These are phyloP conservation scores for Aphanomyces cochlioides DNA, from an alignment of 352 stramenopile species.

Conservation along the genomic window DNA sequence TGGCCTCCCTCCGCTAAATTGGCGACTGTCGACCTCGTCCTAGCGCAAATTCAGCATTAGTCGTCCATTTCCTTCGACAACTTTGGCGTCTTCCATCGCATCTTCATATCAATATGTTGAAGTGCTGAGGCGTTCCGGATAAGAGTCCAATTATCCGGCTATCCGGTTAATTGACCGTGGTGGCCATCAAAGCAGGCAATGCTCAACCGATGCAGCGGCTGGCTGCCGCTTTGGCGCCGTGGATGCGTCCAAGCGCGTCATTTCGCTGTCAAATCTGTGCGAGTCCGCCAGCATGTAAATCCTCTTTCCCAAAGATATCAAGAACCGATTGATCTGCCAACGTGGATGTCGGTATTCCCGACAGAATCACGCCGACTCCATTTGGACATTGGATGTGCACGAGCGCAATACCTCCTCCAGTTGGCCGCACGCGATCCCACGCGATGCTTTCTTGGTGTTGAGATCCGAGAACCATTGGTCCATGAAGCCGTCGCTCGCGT, in stretches of 20 bases:
- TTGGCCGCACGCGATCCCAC: slow-evolving; percentile 37
- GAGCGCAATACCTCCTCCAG: slow-evolving; percentile 73
- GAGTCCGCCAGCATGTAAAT: slow-evolving; percentile 84
- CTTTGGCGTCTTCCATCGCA: no score
- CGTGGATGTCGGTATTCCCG: slow-evolving; percentile 53
- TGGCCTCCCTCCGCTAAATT: no score
- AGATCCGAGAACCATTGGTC: slow-evolving; percentile 79
- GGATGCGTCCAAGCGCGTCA: background rate
- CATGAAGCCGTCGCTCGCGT: slow-evolving; percentile 53
- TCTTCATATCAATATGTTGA: no score
- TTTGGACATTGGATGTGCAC: slow-evolving; percentile 73
- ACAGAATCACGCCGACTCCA: slow-evolving; percentile 60
- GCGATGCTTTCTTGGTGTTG: slow-evolving; percentile 75
- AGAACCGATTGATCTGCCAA: slow-evolving; percentile 54
- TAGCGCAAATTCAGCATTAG: no score
- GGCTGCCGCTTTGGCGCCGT: background rate
- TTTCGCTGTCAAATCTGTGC: slow-evolving; percentile 27
- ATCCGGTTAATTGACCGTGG: no score
- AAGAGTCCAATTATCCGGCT: no score
- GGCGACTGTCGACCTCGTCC: no score
- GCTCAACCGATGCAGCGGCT: background rate
- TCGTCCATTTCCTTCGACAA: no score
- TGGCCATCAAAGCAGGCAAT: background rate
- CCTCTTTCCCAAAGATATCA: slow-evolving; percentile 62
- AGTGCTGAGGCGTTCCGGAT: no score